Base-by-base conservation (phyloP, 495 filamentous ascomycete genomes). In the Trichoderma asperelloides region DNA sequence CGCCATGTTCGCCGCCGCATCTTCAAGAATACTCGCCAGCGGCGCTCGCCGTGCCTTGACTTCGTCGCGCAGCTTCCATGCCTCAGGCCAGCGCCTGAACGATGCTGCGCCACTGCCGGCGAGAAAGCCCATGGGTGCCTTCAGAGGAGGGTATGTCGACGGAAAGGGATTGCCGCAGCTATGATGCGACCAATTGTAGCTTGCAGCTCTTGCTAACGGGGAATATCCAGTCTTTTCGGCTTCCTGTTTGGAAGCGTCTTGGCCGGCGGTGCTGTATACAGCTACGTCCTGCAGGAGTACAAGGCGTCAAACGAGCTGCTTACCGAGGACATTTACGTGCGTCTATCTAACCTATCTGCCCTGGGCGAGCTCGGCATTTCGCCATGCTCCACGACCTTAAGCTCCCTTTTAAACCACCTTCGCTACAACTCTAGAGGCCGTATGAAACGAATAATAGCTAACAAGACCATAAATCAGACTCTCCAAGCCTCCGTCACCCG, bases 261-360 rank as follows among this genome's bases (percentile, higher is more conserved):
- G 66, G 86, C 94, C 40, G 92, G 92, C 72, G 87, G 82, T 39
- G 87, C 84, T 47, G 87, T 96, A 69, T 98, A 97, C 79, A 92
- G 91, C 75, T 98, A 98, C 74, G 84, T 96, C 69, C 77, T 98
- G 67, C 88, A 91, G 73, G 93, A 98, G 76, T 98, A 98, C 78
- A 89, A 91, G 77, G 83, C 95, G 45, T 90, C 92, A 66, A 98
- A 98, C 77, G 91, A 96, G 78, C 84, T 97, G 74, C 79, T 98
- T 78, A 95, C 90, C 57, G 91, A 96, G 78, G 95, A 98, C 81
- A 97, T 98, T 76, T 90, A 90, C 79, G 95, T 98, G 86, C 75
- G 91, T 87, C 71, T 74, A 65, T 78, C 79, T 79, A 11, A 13
- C 3, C 8, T 11, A 27, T 3, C 27, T 30, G 11, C 11, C 27